These are phyloP conservation scores for Fomitopsis betulina DNA, from an alignment of 1,284 basidiomycete species.

Conservation along the genomic window DNA sequence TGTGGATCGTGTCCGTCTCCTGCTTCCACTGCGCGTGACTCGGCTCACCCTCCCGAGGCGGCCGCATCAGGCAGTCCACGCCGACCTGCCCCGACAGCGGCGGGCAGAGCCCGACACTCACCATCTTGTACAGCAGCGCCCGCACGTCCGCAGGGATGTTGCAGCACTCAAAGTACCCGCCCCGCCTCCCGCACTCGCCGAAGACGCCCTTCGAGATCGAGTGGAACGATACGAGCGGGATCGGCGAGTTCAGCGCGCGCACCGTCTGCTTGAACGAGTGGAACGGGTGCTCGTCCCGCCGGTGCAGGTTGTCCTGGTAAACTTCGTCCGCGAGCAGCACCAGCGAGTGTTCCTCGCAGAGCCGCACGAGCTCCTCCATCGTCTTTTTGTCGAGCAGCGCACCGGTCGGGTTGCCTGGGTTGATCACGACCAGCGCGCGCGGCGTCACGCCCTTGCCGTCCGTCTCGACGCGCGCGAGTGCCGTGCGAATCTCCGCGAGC, in stretches of 20 bases:
- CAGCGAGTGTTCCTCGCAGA: conserved; percentile 84
- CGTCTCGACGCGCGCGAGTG: conserved; percentile 63
- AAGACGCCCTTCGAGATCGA: conserved; percentile 93
- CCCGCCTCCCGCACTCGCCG: conserved; percentile 91
- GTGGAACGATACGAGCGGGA: conserved; percentile 91
- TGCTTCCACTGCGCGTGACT: conserved; percentile 76
- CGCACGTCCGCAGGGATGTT: conserved; percentile 77
- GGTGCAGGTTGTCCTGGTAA: conserved; percentile 90
- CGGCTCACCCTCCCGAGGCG: conserved; percentile 71
- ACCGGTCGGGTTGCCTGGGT: conserved; percentile 95
- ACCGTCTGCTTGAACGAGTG: conserved; percentile 90
- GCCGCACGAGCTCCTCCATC: conserved; percentile 69
- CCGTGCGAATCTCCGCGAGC: conserved; percentile 60
- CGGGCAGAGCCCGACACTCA: conserved; percentile 84
- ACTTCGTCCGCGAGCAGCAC: conserved; percentile 94
- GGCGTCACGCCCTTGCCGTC: conserved; percentile 52
- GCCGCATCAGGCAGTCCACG: conserved; percentile 87
- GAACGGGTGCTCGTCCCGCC: conserved; percentile 65
- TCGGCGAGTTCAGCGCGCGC: conserved; percentile 50
- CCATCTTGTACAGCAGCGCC: conserved; percentile 93
- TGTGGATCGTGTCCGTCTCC: conserved; percentile 80
- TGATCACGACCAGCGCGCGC: conserved; percentile 90
- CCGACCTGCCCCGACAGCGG: conserved; percentile 88
- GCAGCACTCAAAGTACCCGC: conserved; percentile 89
- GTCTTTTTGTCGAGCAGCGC: conserved; percentile 69